Base-by-base conservation (phyloP, 2,329 filamentous ascomycete genomes). In the Aureobasidium namibiae region DNA sequence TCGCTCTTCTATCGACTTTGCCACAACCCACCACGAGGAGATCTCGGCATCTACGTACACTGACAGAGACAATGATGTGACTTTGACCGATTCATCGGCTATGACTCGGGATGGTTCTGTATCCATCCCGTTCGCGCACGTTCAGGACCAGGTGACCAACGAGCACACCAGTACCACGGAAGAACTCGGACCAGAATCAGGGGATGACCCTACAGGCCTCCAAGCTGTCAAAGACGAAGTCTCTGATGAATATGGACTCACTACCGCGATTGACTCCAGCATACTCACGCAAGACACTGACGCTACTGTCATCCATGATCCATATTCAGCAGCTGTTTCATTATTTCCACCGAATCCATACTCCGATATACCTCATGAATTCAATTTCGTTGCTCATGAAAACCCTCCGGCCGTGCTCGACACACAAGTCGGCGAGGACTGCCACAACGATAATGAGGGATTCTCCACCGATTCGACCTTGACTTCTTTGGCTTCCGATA, bases 301-400 rank as follows among this genome's bases (percentile, higher is more conserved):
- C 23, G n/a, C 7, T 13, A 44, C 52, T 24, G 52, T 56, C n/a
- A 13, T 56, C 5, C 52, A 56, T 31, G 29, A 56, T 26, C 52
- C 52, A 3, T 56, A 26, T 24, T 33, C 18, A 4, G 49, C 49
- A 10, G 26, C 52, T 16, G 18, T 23, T 8, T 56, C 52, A 3
- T 56, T 56, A 14, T 56, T 56, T 9, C 52, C 52, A 26, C 52
- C 52, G 1, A 56, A 56, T 14, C 39, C 52, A 18, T 56, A 56
- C 13, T 24, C 39, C 2, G 4, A 41, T 11, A 11, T 4, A 9
- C 36, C 29, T 5, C 6, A 1, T 5, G 29, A 44, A 1, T 34
- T 8, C 14, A 13, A 16, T 11, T 9, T 29, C 23, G 6, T 39
- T 3, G 3, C 23, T 18, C 9, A 8, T 13, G 13, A 29, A 1